Conservation (phyloP, 345 rosid species). For the Populus nigra region DNA sequence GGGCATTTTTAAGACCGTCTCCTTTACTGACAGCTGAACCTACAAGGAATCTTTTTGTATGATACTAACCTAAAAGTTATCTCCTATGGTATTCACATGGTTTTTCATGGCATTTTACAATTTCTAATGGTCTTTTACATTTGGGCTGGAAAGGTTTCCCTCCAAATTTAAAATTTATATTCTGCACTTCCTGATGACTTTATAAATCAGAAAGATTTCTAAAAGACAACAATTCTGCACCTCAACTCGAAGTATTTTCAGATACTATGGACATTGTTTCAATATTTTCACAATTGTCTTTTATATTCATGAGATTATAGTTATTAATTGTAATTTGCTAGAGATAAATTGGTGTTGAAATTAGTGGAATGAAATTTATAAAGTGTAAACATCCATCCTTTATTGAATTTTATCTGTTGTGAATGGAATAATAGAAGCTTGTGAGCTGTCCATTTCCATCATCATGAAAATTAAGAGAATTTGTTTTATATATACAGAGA, state of each 20-base stretch:
- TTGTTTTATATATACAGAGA: constrained; percentile 50
- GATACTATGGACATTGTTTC: not conserved
- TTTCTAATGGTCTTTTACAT: not conserved
- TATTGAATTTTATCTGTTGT: not conserved
- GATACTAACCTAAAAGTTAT: constrained; percentile 23
- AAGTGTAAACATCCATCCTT: not conserved
- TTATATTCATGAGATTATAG: not conserved
- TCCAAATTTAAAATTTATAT: not conserved
- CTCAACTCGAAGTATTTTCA: not conserved
- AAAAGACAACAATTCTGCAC: not conserved
- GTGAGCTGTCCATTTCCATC: not conserved
- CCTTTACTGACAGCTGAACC: constrained; percentile 59
- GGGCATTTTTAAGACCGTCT: constrained; percentile 63
- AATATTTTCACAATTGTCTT: not conserved
- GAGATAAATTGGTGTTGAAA: not conserved
- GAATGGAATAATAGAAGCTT: not conserved
- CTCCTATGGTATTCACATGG: not conserved
- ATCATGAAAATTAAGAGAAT: not conserved
- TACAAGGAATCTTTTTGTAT: constrained; percentile 75
- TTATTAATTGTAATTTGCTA: not conserved
- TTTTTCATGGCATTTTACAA: not conserved
- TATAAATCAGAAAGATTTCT: not conserved
- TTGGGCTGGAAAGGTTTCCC: not conserved
- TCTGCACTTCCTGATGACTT: not conserved
- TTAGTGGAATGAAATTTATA: not conserved